Percentiles rank a stretch among this genome's conserved stretches.
phyloP scores from a whole-genome alignment of 495 filamentous ascomycete species.

The Aspergillus incahuasiensis region DNA sequence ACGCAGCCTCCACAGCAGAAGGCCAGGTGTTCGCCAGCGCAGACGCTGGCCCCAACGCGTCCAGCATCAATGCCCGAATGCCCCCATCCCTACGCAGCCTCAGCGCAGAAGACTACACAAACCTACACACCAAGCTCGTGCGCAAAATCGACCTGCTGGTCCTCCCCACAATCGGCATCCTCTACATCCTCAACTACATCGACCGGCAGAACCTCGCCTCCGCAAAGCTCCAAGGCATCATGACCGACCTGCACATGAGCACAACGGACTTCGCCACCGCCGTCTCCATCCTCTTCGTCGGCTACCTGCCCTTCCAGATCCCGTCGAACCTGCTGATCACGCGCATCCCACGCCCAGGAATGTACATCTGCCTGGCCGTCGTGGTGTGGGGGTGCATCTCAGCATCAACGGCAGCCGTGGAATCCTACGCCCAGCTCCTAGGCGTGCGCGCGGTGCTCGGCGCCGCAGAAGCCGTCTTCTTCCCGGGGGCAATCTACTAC shows the following conservation, averaged over 20 bases:
- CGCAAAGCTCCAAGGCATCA: constrained; percentile 29
- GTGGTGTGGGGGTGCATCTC: constrained; percentile 47
- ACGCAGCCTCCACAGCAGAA: constrained; percentile 29
- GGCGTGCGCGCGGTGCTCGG: constrained; percentile 36
- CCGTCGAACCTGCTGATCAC: constrained; percentile 58
- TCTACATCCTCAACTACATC: constrained; percentile 39
- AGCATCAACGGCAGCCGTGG: constrained; percentile 33
- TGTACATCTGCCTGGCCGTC: constrained; percentile 36
- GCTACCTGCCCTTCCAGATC: constrained; percentile 53
- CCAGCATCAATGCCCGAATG: constrained; percentile 20
- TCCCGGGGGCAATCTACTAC: constrained; percentile 54
- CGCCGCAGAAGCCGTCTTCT: constrained; percentile 41
- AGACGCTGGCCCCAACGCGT: constrained; percentile 23
- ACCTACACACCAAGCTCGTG: constrained; percentile 23
- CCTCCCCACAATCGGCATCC: constrained; percentile 32
- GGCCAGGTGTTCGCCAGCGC: constrained; percentile 18
- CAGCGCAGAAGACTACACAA: constrained; percentile 21
- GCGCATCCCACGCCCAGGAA: constrained; percentile 24
- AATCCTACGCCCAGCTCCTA: constrained; percentile 28
- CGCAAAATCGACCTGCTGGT: constrained; percentile 39
- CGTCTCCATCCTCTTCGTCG: constrained; percentile 32
- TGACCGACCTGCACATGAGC: constrained; percentile 25
- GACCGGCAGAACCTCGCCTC: constrained; percentile 31
- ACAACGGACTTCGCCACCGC: constrained; percentile 27
- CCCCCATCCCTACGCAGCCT: constrained; percentile 29